Evolutionary conservation across 2,329 filamentous ascomycete genomes (phyloP), one percentile per base, ranked within the genome.

Genomic region (Iodosphaeria phyllophila): DNA sequence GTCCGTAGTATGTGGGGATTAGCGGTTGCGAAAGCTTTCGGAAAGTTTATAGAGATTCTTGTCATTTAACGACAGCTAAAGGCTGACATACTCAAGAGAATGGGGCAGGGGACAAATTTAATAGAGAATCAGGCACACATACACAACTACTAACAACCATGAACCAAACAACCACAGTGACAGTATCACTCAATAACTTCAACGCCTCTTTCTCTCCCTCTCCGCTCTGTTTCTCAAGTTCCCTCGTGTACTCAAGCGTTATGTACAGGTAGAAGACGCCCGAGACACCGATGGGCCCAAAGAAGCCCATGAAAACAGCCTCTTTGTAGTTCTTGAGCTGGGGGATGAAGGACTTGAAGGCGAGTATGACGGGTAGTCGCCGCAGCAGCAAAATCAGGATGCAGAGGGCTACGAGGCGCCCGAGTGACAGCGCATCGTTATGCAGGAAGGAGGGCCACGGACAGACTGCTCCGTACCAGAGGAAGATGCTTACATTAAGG

Each of bases 221-320:
- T 15, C 79, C 60, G 9, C 66, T 51, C 16, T 60, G 41, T 0
- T 66, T 72, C 26, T 77, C 53, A 6, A 69, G 63, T 0, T 59
- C 64, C n/a, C 67, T 40, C 2, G 30, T 50, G 16, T 46, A 92
- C 13, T 92, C 78, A 2, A 78, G 47, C 20, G 66, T 74, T 32
- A 92, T 58, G 40, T 83, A 91, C 5, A 93, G 60, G 43, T 93
- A 92, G 44, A 92, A 93, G 12, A 92, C 65, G 1, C 82, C 84
- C 10, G 78, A 80, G 2, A 92, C 83, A 3, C 86, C 83, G 28
- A 93, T 84, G 0, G 84, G 84, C 0, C 84, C 84, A 35, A 93
- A 93, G 54, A 92, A 92, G 1, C 84, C 84, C 6, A 89, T 78
- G 40, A 92, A 92, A 0, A 78, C 51, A 2, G 82, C 82, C 35